phyloP scores from a whole-genome alignment of 1,284 basidiomycete species.

The Rhizoctonia solani region DNA sequence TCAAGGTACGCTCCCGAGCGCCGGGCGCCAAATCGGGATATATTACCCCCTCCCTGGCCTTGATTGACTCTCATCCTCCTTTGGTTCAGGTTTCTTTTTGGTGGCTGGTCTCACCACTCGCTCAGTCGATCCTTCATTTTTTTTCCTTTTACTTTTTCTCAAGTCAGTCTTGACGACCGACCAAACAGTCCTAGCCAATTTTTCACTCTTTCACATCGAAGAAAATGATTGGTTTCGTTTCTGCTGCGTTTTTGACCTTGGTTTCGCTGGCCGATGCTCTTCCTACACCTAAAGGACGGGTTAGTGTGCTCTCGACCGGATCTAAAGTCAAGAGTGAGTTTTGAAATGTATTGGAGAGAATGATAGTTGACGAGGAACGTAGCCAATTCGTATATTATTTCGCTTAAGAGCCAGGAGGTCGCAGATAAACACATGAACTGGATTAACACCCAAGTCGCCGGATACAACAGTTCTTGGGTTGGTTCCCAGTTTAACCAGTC shows the following conservation, averaged over 20 bases:
- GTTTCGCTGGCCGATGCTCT: conserved; percentile 31
- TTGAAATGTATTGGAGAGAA: neutral
- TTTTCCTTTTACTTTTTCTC: conserved; percentile 20
- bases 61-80: neutral
- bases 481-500: neutral
- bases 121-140: neutral
- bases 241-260: conserved; percentile 5
- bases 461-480: conserved; percentile 22
- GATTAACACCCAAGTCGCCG: conserved; percentile 29
- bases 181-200: neutral
- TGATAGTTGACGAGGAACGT: neutral
- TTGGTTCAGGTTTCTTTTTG: neutral
- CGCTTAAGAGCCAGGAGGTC: conserved; percentile 17
- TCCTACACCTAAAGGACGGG: neutral
- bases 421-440: conserved; percentile 23
- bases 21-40: neutral
- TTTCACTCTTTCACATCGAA: neutral
- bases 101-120: conserved; percentile 28
- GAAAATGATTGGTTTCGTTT: conserved; percentile 11
- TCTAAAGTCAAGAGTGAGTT: neutral
- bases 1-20: neutral
- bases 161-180: conserved; percentile 8
- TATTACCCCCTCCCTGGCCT: neutral
- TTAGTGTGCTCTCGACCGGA: neutral
- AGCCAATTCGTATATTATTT: conserved; percentile 32